A percentile compares a stretch with the other conserved stretches of the same genome.
phyloP scores from a whole-genome alignment of 805 yeast genomes.

The Naumovozyma baii region DNA sequence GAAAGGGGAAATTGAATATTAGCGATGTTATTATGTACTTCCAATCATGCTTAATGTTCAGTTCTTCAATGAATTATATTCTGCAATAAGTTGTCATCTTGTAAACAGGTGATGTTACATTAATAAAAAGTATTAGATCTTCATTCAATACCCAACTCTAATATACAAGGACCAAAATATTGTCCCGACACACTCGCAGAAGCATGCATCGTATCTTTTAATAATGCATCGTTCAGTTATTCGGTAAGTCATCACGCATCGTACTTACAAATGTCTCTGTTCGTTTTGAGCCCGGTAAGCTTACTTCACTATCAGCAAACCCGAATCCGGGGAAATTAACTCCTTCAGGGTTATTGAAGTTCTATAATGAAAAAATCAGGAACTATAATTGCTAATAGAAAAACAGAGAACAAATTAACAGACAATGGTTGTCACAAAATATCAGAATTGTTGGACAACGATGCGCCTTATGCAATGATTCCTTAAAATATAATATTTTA shows the following conservation, averaged over 20 bases:
- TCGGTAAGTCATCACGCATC: slow-evolving; percentile 42
- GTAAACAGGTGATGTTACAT: slow-evolving; percentile 67
- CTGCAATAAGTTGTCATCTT: slow-evolving; percentile 50
- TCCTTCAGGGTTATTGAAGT: slow-evolving; percentile 47
- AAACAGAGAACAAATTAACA: slow-evolving; percentile 35
- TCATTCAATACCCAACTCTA: slow-evolving; percentile 10
- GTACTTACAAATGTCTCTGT: slow-evolving; percentile 43
- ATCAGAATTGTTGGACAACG: slow-evolving; percentile 69
- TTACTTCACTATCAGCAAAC: slow-evolving; percentile 66
- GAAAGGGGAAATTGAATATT: slow-evolving; percentile 38
- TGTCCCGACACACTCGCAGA: not conserved
- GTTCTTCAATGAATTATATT: slow-evolving; percentile 46
- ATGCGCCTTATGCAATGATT: slow-evolving; percentile 53
- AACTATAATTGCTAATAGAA: slow-evolving; percentile 46
- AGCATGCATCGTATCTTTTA: slow-evolving; percentile 35
- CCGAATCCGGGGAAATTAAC: slow-evolving; percentile 96
- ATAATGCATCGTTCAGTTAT: slow-evolving; percentile 53
- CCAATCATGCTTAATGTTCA: slow-evolving; percentile 67
- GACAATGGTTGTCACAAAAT: slow-evolving; percentile 47
- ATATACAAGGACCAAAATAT: not conserved
- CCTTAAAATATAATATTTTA: slow-evolving; percentile 53
- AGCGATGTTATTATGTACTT: slow-evolving; percentile 75
- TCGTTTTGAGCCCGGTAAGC: slow-evolving; percentile 35
- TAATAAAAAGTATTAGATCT: slow-evolving; percentile 38
- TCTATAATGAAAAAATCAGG: slow-evolving; percentile 50